phyloP scores from a whole-genome alignment of 2,329 filamentous ascomycete species.

The Chaetomium globosum region DNA sequence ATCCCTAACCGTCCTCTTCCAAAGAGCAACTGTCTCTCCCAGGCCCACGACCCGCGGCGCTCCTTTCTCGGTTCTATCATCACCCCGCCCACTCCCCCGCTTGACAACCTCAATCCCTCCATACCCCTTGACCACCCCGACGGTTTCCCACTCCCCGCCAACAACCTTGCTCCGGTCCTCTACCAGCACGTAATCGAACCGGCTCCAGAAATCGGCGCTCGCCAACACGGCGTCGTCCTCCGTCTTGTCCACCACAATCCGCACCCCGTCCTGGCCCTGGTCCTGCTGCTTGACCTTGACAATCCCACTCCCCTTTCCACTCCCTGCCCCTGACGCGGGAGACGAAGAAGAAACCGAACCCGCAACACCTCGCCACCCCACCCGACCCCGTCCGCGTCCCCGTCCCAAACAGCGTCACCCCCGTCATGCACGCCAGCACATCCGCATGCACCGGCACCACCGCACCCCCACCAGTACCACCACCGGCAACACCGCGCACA shows the following conservation, averaged over 20 bases:
- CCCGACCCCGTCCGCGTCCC: too few species aligned
- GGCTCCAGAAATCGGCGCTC: constrained; percentile 60
- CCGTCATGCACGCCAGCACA: constrained; percentile 70
- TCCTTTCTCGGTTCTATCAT: not conserved
- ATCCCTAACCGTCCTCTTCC: constrained; percentile 49
- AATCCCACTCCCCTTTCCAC: not conserved
- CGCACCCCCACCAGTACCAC: constrained; percentile 28
- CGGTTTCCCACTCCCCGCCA: constrained; percentile 57
- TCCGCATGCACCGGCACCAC: constrained; percentile 62
- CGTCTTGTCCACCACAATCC: constrained; percentile 61
- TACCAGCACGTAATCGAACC: constrained; percentile 64
- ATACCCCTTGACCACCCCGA: constrained; percentile 61
- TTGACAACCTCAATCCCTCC: constrained; percentile 60
- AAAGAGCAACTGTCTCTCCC: constrained; percentile 45
- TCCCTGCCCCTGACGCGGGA: not conserved
- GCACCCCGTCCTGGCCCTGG: not conserved
- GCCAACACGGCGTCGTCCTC: constrained; percentile 53
- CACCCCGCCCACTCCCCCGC: constrained; percentile 41
- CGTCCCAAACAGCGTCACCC: constrained; percentile 65
- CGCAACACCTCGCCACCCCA: too few species aligned
- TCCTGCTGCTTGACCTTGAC: not conserved
- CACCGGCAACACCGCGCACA: constrained; percentile 49
- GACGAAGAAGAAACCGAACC: constrained; percentile 30
- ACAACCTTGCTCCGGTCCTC: constrained; percentile 56
- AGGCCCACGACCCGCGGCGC: constrained; percentile 48